These are phyloP conservation scores for Phytopythium cucurbitacearum DNA, from an alignment of 352 stramenopile genomes.

Conservation along the genomic window DNA sequence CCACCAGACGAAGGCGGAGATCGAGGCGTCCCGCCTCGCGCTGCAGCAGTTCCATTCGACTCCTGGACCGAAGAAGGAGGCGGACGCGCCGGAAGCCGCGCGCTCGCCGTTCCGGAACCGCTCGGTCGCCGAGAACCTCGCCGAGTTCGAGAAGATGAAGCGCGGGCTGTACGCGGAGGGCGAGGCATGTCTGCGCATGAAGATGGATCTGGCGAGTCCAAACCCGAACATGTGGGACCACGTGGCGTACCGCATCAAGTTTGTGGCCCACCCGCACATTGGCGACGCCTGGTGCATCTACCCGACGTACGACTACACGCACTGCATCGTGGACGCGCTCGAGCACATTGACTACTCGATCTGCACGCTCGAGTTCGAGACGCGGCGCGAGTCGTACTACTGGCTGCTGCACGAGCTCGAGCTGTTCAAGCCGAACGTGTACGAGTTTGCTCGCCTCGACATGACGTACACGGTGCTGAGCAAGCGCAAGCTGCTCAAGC, in stretches of 20 bases:
- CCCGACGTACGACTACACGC: conserved; percentile 99
- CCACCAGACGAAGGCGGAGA: conserved; percentile 79
- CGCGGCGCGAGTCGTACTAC: conserved; percentile 97
- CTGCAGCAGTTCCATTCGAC: conserved; percentile 76
- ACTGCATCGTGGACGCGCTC: conserved; percentile 97
- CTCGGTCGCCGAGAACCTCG: conserved; percentile 92
- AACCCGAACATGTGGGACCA: conserved; percentile 99
- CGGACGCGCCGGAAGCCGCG: conserved; percentile 49
- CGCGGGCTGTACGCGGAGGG: conserved; percentile 87
- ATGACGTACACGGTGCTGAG: conserved; percentile 98
- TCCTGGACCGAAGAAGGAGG: conserved; percentile 46
- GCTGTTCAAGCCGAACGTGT: conserved; percentile 97
- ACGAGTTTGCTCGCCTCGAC: conserved; percentile 95
- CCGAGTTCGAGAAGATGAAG: conserved; percentile 97
- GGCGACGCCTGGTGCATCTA: conserved; percentile 99
- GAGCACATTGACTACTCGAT: conserved; percentile 99
- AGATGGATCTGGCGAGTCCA: conserved; percentile 96
- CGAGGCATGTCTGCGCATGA: conserved; percentile 94
- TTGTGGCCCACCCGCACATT: conserved; percentile 95
- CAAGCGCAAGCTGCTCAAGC: conserved; percentile 98
- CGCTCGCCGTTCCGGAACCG: conserved; percentile 91
- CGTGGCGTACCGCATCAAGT: conserved; percentile 99
- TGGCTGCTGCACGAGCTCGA: conserved; percentile 97
- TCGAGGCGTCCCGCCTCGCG: conserved; percentile 65
- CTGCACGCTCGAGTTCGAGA: conserved; percentile 99